phyloP scores from a whole-genome alignment of 768 basidiomycete species.

The Podaxis sp. region DNA sequence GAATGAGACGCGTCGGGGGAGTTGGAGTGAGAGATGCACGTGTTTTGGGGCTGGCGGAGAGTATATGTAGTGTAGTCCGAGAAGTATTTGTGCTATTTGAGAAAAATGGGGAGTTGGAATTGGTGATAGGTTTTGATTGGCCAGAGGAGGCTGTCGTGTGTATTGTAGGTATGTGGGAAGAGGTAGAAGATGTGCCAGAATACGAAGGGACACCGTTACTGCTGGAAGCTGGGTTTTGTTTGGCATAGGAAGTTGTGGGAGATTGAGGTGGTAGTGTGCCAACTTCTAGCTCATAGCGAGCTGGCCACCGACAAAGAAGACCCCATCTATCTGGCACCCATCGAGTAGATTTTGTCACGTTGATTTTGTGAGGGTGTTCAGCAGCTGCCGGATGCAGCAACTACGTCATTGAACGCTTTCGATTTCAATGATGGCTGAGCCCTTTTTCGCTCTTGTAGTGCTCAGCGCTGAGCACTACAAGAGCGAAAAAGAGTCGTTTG shows the following conservation, averaged over 20 bases:
- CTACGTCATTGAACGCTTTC: neutral
- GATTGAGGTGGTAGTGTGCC: constrained; percentile 38
- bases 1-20: neutral
- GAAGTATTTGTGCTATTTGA: constrained; percentile 15
- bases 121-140: constrained; percentile 5
- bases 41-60: constrained; percentile 16
- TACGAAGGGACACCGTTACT: constrained; percentile 17
- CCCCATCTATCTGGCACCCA: constrained; percentile 70
- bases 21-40: neutral
- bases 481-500: constrained; percentile 77
- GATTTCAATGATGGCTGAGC: neutral
- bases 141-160: neutral
- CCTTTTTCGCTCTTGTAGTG: too few species aligned
- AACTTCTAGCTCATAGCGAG: constrained; percentile 74
- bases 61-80: constrained; percentile 10
- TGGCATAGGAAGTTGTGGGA: constrained; percentile 19
- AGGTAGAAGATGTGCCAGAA: constrained; percentile 13
- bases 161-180: constrained; percentile 3
- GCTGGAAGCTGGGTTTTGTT: neutral
- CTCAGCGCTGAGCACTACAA: constrained; percentile 52
- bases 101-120: constrained; percentile 13
- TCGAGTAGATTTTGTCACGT: constrained; percentile 4
- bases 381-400: neutral
- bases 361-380: neutral
- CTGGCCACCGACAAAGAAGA: constrained; percentile 70